Conservation (phyloP, 495 filamentous ascomycete genomes). For the Penicillium robsamsonii region DNA sequence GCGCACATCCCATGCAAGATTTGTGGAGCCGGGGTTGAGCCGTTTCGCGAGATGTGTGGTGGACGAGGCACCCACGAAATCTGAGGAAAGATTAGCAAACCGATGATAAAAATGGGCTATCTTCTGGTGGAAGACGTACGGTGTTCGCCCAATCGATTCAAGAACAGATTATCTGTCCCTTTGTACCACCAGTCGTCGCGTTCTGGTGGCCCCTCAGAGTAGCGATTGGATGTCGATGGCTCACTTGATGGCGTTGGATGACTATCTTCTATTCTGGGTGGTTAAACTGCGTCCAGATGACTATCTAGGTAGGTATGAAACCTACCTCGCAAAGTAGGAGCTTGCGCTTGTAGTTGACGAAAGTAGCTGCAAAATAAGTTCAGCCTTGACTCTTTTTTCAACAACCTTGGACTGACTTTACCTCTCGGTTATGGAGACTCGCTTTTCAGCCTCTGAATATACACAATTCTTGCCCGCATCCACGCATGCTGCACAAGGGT, state of each 20-base stretch:
- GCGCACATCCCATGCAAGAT: constrained; percentile 41
- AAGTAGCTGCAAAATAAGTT: constrained; percentile 26
- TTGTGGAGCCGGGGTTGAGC: constrained; percentile 34
- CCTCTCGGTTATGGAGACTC: constrained; percentile 38
- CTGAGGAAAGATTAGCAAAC: constrained; percentile 15
- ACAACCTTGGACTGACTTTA: constrained; percentile 3
- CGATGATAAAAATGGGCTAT: not conserved
- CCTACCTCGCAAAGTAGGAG: constrained; percentile 17
- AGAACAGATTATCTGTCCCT: constrained; percentile 35
- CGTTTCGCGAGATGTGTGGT: constrained; percentile 37
- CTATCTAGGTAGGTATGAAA: not conserved
- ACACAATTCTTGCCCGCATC: constrained; percentile 32
- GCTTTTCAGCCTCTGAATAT: constrained; percentile 41
- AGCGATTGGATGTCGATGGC: constrained; percentile 13
- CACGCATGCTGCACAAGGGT: constrained; percentile 35
- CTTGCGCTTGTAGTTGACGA: constrained; percentile 32
- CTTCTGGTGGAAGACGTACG: constrained; percentile 20
- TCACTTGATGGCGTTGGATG: constrained; percentile 12
- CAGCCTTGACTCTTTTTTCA: constrained; percentile 3
- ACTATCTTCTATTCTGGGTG: constrained; percentile 1
- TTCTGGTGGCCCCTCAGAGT: constrained; percentile 27
- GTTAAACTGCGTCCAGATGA: not conserved
- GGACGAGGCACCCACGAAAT: constrained; percentile 37
- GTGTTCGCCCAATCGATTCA: constrained; percentile 38
- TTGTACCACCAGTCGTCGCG: constrained; percentile 44